Conservation (phyloP, 768 basidiomycete genomes). For the Mrakia blollopis region DNA sequence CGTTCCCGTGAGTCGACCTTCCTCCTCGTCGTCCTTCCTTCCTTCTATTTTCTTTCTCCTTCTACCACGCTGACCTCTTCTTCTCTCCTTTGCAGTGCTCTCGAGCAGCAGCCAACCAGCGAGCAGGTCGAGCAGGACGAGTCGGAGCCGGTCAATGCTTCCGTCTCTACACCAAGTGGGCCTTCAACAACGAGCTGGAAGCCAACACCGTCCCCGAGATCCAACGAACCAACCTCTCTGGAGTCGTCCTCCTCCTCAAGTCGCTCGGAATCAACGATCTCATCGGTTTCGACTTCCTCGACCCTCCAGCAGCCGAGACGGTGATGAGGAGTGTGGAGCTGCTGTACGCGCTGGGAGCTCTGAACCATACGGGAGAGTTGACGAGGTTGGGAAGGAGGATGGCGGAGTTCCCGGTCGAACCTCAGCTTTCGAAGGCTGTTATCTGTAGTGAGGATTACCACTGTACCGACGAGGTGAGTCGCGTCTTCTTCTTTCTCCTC, state of each 20-base stretch:
- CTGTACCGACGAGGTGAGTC: conserved; percentile 84
- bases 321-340: conserved; percentile 90
- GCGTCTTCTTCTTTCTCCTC: neutral
- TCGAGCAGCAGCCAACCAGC: conserved; percentile 91
- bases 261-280: conserved; percentile 97
- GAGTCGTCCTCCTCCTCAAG: conserved; percentile 90
- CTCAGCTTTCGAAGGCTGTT: conserved; percentile 93
- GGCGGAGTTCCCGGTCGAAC: conserved; percentile 99
- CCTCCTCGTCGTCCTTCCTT: neutral
- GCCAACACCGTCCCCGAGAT: conserved; percentile 98
- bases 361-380: conserved; percentile 92
- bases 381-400: conserved; percentile 95
- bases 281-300: conserved; percentile 96
- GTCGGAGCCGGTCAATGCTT: conserved; percentile 98
- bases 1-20: conserved; percentile 67
- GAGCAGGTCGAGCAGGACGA: conserved; percentile 93
- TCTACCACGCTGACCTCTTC: neutral
- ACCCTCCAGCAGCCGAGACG: conserved; percentile 95
- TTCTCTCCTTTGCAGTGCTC: conserved; percentile 62
- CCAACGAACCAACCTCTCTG: conserved; percentile 94
- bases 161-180: conserved; percentile 98
- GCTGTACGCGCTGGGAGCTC: conserved; percentile 88
- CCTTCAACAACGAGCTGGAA: conserved; percentile 89
- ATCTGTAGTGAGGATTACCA: conserved; percentile 89
- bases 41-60: neutral